Evolutionary conservation across 1,284 basidiomycete genomes (phyloP).

Genomic region (Ceratobasidium sp.): DNA sequence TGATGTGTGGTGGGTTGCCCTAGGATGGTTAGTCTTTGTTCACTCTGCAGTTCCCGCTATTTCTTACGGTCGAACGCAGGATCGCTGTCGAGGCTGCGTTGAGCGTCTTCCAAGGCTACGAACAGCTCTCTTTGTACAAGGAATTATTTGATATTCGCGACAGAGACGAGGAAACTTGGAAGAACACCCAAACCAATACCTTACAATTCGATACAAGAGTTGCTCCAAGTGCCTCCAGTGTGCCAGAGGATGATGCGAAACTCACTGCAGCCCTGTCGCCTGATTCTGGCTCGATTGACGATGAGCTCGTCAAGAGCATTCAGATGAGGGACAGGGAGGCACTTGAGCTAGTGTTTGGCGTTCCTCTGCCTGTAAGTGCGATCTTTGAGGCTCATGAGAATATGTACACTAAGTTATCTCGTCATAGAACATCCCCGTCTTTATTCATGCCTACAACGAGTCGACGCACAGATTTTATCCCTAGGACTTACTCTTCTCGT

Average conservation of each 20-base stretch:
- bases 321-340: conserved; percentile 48
- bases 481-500: conserved; percentile 69
- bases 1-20: conserved; percentile 73
- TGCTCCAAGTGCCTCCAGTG: conserved; percentile 1
- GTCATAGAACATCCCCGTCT: conserved; percentile 70
- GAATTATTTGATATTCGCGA: conserved; percentile 32
- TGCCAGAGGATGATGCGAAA: conserved; percentile 10
- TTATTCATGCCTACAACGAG: conserved; percentile 74
- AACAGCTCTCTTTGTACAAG: conserved; percentile 48
- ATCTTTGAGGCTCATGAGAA: background rate
- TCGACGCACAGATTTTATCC: conserved; percentile 71
- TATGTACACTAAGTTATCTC: conserved; percentile 8
- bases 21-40: conserved; percentile 58
- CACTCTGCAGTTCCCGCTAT: background rate
- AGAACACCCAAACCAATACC: conserved; percentile 2
- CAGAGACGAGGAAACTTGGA: conserved; percentile 27
- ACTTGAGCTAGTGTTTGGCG: conserved; percentile 73
- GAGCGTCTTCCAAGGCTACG: conserved; percentile 70
- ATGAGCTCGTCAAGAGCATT: conserved; percentile 66
- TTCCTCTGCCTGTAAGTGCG: conserved; percentile 69
- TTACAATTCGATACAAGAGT: conserved; percentile 15
- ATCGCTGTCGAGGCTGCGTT: conserved; percentile 67
- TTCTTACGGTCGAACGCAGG: conserved; percentile 5
- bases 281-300: background rate
- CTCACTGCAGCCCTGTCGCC: conserved; percentile 13